A percentile compares a stretch with the other conserved stretches of the same genome.
Evolutionary conservation across 139 green algal genomes (phyloP).

Genomic region (Chlorella sp.): DNA sequence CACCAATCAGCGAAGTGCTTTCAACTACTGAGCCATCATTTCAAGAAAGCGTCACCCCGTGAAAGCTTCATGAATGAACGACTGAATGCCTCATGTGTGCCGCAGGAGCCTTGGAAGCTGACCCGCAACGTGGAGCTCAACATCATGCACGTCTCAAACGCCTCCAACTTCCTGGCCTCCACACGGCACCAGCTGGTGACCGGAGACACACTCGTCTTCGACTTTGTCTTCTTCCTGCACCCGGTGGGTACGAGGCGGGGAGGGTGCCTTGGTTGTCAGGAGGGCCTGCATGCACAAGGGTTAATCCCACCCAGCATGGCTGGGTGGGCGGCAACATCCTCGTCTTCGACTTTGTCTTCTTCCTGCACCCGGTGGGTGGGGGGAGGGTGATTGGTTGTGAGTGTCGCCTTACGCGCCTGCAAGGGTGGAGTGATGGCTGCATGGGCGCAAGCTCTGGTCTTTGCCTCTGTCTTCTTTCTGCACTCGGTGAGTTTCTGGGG

Average conservation of each 20-base stretch:
- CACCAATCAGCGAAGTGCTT: too few relatives aligned
- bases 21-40: too few relatives aligned
- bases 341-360: constrained; percentile 90
- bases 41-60: too few relatives aligned
- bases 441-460: background rate
- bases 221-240: constrained; percentile 90
- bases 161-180: constrained; percentile 35
- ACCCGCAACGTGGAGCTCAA: constrained; percentile 64
- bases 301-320: too few relatives aligned
- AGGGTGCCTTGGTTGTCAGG: background rate
- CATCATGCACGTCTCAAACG: constrained; percentile 57
- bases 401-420: too few relatives aligned
- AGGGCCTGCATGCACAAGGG: too few relatives aligned
- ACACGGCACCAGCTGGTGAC: constrained; percentile 59
- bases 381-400: background rate
- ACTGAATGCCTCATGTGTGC: too few relatives aligned
- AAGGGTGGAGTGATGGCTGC: background rate
- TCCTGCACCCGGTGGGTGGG: constrained; percentile 74
- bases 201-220: constrained; percentile 86
- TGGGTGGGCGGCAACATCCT: constrained; percentile 81
- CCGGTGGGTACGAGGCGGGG: constrained; percentile 52
- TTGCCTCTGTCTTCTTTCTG: background rate
- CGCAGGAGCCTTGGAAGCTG: constrained; percentile 56
- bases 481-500: too few relatives aligned
- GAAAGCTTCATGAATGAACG: too few relatives aligned